Evolutionary conservation across 352 stramenopile species (phyloP).

Genomic region (Blastocystis sp.): DNA sequence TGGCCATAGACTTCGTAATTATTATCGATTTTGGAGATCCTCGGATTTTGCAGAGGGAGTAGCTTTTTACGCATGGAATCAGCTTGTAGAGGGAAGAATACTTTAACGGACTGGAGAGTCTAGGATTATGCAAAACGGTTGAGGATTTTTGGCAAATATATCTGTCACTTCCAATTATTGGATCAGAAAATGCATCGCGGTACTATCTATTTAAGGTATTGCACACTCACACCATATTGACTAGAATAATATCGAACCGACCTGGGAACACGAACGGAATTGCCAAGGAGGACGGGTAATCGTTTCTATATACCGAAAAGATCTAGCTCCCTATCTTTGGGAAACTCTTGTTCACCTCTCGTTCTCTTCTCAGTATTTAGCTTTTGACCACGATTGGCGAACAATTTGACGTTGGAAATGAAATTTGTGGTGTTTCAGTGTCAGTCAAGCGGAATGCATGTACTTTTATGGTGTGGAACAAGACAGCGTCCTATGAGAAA

Average conservation of each 20-base stretch:
- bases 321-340: conserved; percentile 27
- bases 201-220: conserved; percentile 41
- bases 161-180: conserved; percentile 19
- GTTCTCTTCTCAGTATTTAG: background rate
- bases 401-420: conserved; percentile 22
- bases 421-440: conserved; percentile 41
- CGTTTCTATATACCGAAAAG: conserved; percentile 3
- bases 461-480: conserved; percentile 44
- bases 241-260: conserved; percentile 34
- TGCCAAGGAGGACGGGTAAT: background rate
- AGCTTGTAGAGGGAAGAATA: background rate
- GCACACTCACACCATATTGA: background rate
- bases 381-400: conserved; percentile 28
- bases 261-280: conserved; percentile 40
- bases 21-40: conserved; percentile 49
- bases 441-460: background rate
- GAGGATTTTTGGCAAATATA: conserved; percentile 50
- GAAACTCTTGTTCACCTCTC: background rate
- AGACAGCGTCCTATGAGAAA: conserved; percentile 2
- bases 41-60: background rate
- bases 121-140: conserved; percentile 5
- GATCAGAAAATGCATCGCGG: background rate
- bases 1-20: conserved; percentile 1
- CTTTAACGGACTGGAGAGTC: background rate
- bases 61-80: background rate